Evolutionary conservation across 331 rosid species (phyloP).

Genomic region (Spiraea crenata): DNA sequence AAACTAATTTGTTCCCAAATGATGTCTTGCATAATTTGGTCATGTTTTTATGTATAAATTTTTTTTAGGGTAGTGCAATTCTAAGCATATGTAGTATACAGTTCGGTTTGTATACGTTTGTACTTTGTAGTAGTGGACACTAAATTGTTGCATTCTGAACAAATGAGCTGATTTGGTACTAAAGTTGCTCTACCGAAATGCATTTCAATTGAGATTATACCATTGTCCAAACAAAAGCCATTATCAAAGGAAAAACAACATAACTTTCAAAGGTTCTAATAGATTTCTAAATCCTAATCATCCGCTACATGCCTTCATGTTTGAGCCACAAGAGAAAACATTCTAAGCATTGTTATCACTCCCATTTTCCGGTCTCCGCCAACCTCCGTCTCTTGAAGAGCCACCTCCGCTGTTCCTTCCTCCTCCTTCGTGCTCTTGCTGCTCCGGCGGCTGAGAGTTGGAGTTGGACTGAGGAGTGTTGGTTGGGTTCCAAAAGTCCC

Average conservation of each 20-base stretch:
- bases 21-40: constrained; percentile 19
- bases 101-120: constrained; percentile 11
- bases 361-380: neutral
- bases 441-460: neutral
- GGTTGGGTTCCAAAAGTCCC: neutral
- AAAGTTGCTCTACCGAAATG: no score
- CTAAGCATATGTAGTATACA: neutral
- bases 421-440: neutral
- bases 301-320: no score
- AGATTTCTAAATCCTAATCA: no score
- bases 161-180: neutral
- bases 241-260: no score
- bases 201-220: no score
- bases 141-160: constrained; percentile 29
- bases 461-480: no score
- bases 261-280: no score
- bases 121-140: constrained; percentile 2
- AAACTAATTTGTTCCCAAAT: constrained; percentile 9
- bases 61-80: constrained; percentile 14
- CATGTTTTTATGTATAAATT: constrained; percentile 25
- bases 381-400: no score
- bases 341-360: no score
- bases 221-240: neutral
- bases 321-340: no score
- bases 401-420: neutral